Base-by-base conservation (phyloP, 23 red algal species). In the Gracilaria caudata region DNA sequence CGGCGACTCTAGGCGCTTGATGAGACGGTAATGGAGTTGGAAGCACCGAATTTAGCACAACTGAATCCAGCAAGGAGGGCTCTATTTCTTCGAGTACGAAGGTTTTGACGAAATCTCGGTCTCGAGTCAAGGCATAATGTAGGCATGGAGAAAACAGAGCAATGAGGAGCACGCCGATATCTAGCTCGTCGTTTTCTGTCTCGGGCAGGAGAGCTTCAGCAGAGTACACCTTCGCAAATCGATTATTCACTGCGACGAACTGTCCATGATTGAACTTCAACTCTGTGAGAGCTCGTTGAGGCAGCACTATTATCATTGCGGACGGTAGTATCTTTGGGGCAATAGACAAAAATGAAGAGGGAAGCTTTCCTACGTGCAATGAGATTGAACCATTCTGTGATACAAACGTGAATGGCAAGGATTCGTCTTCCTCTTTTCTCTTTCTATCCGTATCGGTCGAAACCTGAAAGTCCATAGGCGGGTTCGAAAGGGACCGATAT, bases 121-220 rank as follows among this genome's bases (percentile, higher is more conserved):
- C 26, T 26, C 43, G 21, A 55, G 36, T 39, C 21, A 84, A 13
- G 26, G 73, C 68, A 45, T 64, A 44, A 14, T 43, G 25, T 1
- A 89, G 72, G 36, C 71, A 89, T 51, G 85, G 85, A 45, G 85
- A 78, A 44, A 89, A 40, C 24, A 89, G 56, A n/a, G 85, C 85
- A 55, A 89, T 65, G 2, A 34, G 29, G 34, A 72, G 25, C 5
- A 80, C 51, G 3, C 23, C 43, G 8, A 47, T 24, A 14, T 47
- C 40, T 0, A 17, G 7, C 25, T 21, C 70, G 25, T 30, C 70
- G 29, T 57, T 39, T 13, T 58, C 46, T 14, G 77, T 24, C 23
- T 26, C 21, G 1, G 77, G 51, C 25, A 80, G 35, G 0, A 80
- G 77, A 63, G n/a, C 20, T 40, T 80, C 34, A 13, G 77, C 46